Evolutionary conservation across 176 grass and related monocot species (phyloP).

Genomic region (Calamus simplicifolius): DNA sequence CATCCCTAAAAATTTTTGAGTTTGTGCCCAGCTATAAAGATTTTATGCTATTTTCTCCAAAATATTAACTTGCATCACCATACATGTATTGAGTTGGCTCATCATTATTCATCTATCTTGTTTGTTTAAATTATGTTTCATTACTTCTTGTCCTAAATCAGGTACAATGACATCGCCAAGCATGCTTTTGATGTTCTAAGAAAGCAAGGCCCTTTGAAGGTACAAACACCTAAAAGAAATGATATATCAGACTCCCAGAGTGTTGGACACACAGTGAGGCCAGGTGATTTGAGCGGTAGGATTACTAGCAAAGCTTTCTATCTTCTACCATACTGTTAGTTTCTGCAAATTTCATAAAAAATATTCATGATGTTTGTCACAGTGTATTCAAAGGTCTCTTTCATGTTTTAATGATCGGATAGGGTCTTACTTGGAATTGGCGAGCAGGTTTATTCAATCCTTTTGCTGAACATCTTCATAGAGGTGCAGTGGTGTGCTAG

Average conservation of each 20-base stretch:
- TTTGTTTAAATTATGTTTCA: neutral
- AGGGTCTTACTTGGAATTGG: constrained; percentile 82
- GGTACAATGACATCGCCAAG: constrained; percentile 95
- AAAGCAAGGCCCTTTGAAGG: constrained; percentile 29
- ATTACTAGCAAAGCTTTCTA: neutral
- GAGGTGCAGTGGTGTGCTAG: constrained; percentile 59
- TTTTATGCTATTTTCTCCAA: too few relatives aligned
- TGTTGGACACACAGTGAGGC: neutral
- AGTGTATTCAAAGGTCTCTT: too few relatives aligned
- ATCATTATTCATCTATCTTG: too few relatives aligned
- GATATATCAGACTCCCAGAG: constrained; percentile 30
- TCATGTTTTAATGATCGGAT: neutral
- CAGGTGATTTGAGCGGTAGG: constrained; percentile 83
- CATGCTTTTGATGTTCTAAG: constrained; percentile 85
- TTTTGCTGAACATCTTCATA: constrained; percentile 80
- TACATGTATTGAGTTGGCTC: too few relatives aligned
- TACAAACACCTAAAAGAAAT: constrained; percentile 25
- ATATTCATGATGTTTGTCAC: neutral
- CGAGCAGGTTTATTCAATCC: constrained; percentile 81
- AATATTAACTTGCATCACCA: too few relatives aligned
- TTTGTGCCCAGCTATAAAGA: too few relatives aligned
- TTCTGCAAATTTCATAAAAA: neutral
- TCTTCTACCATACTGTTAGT: neutral
- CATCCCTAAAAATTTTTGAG: too few relatives aligned
- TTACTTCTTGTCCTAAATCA: constrained; percentile 30